These are phyloP conservation scores for Sporothrix luriei DNA, from an alignment of 2,329 filamentous ascomycete species.

Conservation along the genomic window DNA sequence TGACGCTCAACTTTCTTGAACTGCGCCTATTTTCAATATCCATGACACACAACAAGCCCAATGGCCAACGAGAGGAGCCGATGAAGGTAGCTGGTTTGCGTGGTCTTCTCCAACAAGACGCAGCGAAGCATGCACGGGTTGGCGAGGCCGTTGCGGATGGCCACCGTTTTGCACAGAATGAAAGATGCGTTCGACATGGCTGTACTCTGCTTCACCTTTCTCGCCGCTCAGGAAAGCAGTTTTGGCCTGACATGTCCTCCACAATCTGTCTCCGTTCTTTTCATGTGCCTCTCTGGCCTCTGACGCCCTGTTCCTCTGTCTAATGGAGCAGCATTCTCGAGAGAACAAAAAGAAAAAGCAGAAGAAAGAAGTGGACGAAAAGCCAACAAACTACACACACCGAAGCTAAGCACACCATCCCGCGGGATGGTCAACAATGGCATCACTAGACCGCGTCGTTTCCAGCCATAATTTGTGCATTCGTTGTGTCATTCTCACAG, in stretches of 20 bases:
- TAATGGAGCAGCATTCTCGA: neutral
- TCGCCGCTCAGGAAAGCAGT: neutral
- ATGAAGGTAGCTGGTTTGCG: neutral
- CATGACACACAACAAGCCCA: slow-evolving; percentile 9
- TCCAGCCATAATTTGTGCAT: neutral
- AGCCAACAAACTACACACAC: neutral
- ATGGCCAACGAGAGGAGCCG: neutral
- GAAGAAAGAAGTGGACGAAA: too few relatives aligned
- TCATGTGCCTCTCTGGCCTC: neutral
- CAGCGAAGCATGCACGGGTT: slow-evolving; percentile 1
- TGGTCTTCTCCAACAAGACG: slow-evolving; percentile 19
- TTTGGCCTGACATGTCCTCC: neutral
- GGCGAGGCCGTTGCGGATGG: neutral
- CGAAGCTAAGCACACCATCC: slow-evolving; percentile 14
- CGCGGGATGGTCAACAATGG: slow-evolving; percentile 20
- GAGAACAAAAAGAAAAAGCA: too few relatives aligned
- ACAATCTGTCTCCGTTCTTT: neutral
- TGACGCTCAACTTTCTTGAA: neutral
- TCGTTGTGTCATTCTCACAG: neutral
- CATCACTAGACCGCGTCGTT: neutral
- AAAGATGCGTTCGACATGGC: neutral
- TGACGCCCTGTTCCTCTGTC: neutral
- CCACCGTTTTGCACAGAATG: neutral
- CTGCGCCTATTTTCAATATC: slow-evolving; percentile 2
- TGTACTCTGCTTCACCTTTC: neutral